phyloP scores from a whole-genome alignment of 306 rosid species.

The Castanea crenata region DNA sequence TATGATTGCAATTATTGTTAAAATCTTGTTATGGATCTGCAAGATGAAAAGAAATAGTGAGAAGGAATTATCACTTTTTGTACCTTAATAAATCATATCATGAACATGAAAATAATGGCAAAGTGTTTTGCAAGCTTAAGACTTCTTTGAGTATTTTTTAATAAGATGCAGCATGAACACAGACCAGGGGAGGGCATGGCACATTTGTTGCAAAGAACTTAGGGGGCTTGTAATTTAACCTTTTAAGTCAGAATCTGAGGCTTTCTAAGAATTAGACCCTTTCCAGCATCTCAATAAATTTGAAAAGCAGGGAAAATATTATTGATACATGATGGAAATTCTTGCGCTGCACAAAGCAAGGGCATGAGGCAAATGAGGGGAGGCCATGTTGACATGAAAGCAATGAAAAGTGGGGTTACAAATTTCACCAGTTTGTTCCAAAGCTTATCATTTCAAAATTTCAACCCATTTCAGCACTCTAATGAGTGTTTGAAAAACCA shows the following conservation, averaged over 20 bases:
- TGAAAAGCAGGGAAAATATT: not conserved
- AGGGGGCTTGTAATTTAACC: not conserved
- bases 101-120: not conserved
- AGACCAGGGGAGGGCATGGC: not conserved
- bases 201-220: not conserved
- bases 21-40: slow-evolving; percentile 79
- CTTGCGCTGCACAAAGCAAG: not conserved
- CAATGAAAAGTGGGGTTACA: not conserved
- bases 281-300: not conserved
- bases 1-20: slow-evolving; percentile 74
- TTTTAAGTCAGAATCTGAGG: not conserved
- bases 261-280: not conserved
- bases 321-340: not conserved
- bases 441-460: not conserved
- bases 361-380: not conserved
- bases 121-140: not conserved
- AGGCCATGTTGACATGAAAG: not conserved
- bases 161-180: not conserved
- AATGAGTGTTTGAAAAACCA: not conserved
- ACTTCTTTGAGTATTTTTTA: not conserved
- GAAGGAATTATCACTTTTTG: not conserved
- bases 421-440: not conserved
- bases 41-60: slow-evolving; percentile 10
- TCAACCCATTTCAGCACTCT: not conserved
- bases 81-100: not conserved